These are phyloP conservation scores for Earliella scabrosa DNA, from an alignment of 1,284 basidiomycete species.

Conservation along the genomic window DNA sequence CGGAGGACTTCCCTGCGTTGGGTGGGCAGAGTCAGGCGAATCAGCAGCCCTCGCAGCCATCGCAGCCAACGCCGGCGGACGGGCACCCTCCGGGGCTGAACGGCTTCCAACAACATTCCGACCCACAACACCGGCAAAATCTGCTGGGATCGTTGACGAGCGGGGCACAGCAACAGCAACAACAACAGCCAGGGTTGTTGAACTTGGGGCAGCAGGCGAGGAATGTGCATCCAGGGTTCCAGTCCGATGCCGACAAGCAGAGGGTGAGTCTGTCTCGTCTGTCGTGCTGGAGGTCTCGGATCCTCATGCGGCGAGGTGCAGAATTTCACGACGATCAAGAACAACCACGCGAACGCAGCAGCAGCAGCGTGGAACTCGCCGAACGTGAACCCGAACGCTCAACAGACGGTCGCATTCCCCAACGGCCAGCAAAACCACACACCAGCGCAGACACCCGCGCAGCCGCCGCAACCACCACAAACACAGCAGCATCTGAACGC, in stretches of 20 bases:
- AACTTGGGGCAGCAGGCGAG: slow-evolving; percentile 65
- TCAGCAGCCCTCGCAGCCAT: slow-evolving; percentile 41
- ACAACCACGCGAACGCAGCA: slow-evolving; percentile 45
- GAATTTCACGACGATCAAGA: slow-evolving; percentile 64
- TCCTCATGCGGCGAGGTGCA: slow-evolving; percentile 28
- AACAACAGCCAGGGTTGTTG: slow-evolving; percentile 66
- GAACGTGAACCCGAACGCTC: slow-evolving; percentile 44
- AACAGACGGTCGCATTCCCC: slow-evolving; percentile 28
- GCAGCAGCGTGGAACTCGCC: slow-evolving; percentile 67
- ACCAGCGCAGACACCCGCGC: slow-evolving; percentile 34
- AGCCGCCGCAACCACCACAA: slow-evolving; percentile 32
- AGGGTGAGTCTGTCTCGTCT: slow-evolving; percentile 53
- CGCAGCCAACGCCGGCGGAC: slow-evolving; percentile 37
- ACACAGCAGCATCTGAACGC: slow-evolving; percentile 44
- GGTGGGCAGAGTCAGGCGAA: slow-evolving; percentile 54
- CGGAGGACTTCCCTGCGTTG: slow-evolving; percentile 84
- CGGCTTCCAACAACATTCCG: slow-evolving; percentile 60
- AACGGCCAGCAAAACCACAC: slow-evolving; percentile 41
- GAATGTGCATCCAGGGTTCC: slow-evolving; percentile 63
- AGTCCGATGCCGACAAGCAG: slow-evolving; percentile 70
- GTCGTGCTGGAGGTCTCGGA: slow-evolving; percentile 2
- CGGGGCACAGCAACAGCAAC: slow-evolving; percentile 47
- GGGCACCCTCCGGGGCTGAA: slow-evolving; percentile 74
- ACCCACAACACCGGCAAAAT: slow-evolving; percentile 56
- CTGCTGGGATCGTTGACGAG: slow-evolving; percentile 54